These are phyloP conservation scores for Laburnicola sp. DNA, from an alignment of 2,329 filamentous ascomycete species.

Conservation along the genomic window DNA sequence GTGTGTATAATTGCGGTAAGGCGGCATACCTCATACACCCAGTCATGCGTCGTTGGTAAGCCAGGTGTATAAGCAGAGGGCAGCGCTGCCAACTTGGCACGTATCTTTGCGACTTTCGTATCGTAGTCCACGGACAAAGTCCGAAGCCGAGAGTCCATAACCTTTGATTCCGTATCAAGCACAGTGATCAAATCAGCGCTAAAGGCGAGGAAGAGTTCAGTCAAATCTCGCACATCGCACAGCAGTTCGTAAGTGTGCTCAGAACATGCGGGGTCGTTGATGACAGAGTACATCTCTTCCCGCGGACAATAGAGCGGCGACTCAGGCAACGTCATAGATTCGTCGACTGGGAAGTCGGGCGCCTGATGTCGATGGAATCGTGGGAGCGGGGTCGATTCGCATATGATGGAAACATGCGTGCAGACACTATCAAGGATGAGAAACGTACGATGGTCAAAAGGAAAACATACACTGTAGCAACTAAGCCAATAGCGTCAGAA, in stretches of 20 bases:
- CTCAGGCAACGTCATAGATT: conserved; percentile 27
- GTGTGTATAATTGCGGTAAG: conserved; percentile 40
- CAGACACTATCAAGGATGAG: conserved; percentile 25
- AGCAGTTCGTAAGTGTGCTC: conserved; percentile 28
- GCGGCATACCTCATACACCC: conserved; percentile 42
- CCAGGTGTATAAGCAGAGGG: conserved; percentile 30
- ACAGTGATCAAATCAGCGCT: conserved; percentile 3
- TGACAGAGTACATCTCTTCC: conserved; percentile 23
- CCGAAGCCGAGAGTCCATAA: conserved; percentile 3
- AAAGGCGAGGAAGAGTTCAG: conserved; percentile 31
- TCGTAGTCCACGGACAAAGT: conserved; percentile 18
- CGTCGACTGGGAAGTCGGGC: background rate
- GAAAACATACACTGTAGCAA: conserved; percentile 28
- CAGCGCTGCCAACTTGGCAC: conserved; percentile 19
- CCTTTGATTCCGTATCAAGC: conserved; percentile 5
- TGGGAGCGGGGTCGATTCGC: conserved; percentile 26
- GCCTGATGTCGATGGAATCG: conserved; percentile 23
- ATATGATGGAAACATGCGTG: conserved; percentile 34
- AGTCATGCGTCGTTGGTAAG: conserved; percentile 28
- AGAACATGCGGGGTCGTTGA: conserved; percentile 27
- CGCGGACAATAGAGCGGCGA: conserved; percentile 40
- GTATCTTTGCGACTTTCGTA: conserved; percentile 17
- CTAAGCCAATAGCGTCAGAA: conserved; percentile 22
- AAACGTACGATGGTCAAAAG: background rate
- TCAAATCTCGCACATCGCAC: conserved; percentile 38